Evolutionary conservation across 371 early-diverging fungal genomes (phyloP).

Genomic region (Mucor piriformis): DNA sequence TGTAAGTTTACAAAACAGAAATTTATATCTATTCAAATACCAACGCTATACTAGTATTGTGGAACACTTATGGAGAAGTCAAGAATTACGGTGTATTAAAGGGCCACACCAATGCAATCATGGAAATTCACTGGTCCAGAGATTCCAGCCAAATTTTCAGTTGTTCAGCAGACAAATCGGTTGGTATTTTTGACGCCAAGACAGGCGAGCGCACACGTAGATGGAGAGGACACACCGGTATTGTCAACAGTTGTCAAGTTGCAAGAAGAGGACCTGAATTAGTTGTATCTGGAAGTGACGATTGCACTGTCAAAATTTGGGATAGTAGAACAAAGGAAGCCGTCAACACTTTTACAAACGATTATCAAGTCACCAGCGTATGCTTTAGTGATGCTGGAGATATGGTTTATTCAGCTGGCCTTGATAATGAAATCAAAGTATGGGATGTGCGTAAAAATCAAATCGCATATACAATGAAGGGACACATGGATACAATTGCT

Average conservation of each 20-base stretch:
- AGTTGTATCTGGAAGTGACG: constrained; percentile 80
- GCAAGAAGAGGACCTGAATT: constrained; percentile 69
- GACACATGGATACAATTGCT: constrained; percentile 91
- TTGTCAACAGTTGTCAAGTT: constrained; percentile 76
- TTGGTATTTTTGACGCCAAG: constrained; percentile 79
- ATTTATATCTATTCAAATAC: constrained; percentile 1
- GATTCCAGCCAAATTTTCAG: constrained; percentile 77
- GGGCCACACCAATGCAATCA: constrained; percentile 84
- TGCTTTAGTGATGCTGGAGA: constrained; percentile 81
- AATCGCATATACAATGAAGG: constrained; percentile 68
- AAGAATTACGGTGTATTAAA: constrained; percentile 83
- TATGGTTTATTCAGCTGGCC: constrained; percentile 81
- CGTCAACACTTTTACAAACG: constrained; percentile 68
- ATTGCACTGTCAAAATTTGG: constrained; percentile 76
- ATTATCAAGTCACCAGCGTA: constrained; percentile 81
- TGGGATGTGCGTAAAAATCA: constrained; percentile 88
- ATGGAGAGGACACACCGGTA: constrained; percentile 74
- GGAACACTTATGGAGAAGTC: constrained; percentile 93
- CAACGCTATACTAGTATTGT: constrained; percentile 63
- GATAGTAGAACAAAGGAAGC: constrained; percentile 79
- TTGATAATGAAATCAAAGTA: constrained; percentile 89
- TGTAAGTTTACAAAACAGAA: constrained; percentile 52
- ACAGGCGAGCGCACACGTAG: constrained; percentile 76
- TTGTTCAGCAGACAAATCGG: constrained; percentile 73
- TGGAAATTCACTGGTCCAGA: constrained; percentile 91